phyloP scores from a whole-genome alignment of 2,329 filamentous ascomycete species.

The Aspergillus sergii region DNA sequence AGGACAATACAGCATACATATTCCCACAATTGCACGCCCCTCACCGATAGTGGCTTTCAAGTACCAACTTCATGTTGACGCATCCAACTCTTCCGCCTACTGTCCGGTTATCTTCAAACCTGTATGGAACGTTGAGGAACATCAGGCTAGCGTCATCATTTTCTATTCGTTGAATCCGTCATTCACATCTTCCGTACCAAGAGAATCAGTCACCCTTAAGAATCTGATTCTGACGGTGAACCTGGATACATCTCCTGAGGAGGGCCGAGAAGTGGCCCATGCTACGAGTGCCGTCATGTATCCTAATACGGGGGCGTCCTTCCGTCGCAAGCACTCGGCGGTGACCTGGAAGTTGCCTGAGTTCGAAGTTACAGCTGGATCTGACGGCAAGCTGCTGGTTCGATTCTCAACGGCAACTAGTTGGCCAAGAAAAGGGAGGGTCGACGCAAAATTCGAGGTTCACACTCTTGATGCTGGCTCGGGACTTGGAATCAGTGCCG shows the following conservation, averaged over 20 bases:
- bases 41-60: constrained; percentile 77
- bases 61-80: constrained; percentile 79
- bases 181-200: constrained; percentile 51
- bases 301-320: constrained; percentile 46
- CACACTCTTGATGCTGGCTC: constrained; percentile 58
- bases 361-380: constrained; percentile 55
- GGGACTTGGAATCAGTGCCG: constrained; percentile 64
- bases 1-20: constrained; percentile 78
- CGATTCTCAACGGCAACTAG: constrained; percentile 75
- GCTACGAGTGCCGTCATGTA: constrained; percentile 49
- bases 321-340: constrained; percentile 49
- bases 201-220: constrained; percentile 60
- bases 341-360: constrained; percentile 51
- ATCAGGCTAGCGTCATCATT: constrained; percentile 83
- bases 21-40: constrained; percentile 70
- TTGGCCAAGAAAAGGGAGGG: constrained; percentile 70
- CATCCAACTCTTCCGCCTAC: constrained; percentile 57
- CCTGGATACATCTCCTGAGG: constrained; percentile 44
- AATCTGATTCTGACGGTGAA: constrained; percentile 74
- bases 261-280: constrained; percentile 43
- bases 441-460: constrained; percentile 84
- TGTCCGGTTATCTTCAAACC: constrained; percentile 75
- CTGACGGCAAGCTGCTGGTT: constrained; percentile 76
- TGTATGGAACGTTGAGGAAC: constrained; percentile 79
- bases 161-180: constrained; percentile 81